phyloP scores from a whole-genome alignment of 192 early-diverging fungal genomes.

The Phlyctochytrium bullatum region DNA sequence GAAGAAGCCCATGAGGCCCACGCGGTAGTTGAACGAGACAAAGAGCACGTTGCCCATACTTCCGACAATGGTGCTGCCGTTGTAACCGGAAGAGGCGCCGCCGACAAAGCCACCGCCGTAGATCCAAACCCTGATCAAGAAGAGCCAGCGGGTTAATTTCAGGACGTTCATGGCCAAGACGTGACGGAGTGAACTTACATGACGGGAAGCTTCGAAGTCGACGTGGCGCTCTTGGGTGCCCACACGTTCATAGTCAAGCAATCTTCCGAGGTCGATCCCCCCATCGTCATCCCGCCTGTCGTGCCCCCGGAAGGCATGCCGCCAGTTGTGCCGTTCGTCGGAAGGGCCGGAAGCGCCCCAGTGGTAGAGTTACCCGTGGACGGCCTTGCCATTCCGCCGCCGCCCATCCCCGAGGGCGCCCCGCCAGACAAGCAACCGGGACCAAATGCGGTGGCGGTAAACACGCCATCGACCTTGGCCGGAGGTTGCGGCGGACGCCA shows the following conservation, averaged over 20 bases:
- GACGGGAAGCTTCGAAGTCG: conserved; percentile 45
- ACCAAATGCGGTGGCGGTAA: conserved; percentile 14
- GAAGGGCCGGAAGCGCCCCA: background rate
- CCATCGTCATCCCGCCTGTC: too few relatives aligned
- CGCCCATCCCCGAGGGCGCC: background rate
- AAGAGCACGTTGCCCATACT: conserved; percentile 18
- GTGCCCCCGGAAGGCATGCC: too few relatives aligned
- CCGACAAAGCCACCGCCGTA: conserved; percentile 55
- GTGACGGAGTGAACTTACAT: too few relatives aligned
- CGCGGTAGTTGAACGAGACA: conserved; percentile 57
- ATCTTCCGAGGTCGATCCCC: conserved; percentile 24
- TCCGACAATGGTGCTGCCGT: background rate
- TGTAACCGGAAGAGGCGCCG: conserved; percentile 24
- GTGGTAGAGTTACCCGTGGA: conserved; percentile 25
- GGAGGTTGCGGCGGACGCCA: conserved; percentile 44
- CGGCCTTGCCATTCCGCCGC: conserved; percentile 18
- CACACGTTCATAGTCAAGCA: conserved; percentile 51
- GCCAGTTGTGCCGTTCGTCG: too few relatives aligned
- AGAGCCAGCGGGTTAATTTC: too few relatives aligned
- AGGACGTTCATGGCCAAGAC: too few relatives aligned
- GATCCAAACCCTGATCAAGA: too few relatives aligned
- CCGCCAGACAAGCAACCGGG: conserved; percentile 17
- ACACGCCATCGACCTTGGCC: conserved; percentile 10
- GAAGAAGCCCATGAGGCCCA: conserved; percentile 55
- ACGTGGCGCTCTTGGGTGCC: conserved; percentile 19